phyloP scores from a whole-genome alignment of 2,329 filamentous ascomycete genomes.

The Beauveria scarabaeidicola region DNA sequence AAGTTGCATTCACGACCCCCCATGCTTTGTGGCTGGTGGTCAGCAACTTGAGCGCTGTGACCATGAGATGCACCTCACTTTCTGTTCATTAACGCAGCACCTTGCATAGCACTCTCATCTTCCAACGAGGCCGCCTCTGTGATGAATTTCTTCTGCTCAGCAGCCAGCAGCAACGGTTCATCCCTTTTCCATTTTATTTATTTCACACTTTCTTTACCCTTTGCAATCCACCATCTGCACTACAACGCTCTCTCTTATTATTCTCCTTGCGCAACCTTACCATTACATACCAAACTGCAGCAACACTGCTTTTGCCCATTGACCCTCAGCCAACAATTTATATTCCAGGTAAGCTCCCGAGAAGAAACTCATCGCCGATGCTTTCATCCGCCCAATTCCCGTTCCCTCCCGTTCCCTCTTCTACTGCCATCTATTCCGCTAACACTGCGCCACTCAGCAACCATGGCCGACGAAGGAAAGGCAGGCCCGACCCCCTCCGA shows the following conservation, averaged over 20 bases:
- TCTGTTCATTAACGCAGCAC: background rate
- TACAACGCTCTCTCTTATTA: background rate
- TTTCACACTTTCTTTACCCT: background rate
- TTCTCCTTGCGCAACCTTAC: background rate
- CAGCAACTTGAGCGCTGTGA: background rate
- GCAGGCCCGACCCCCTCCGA: conserved; percentile 32
- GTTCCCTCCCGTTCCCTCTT: background rate
- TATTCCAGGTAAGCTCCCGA: background rate
- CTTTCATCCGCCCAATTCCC: background rate
- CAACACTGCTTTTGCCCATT: background rate
- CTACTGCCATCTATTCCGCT: background rate
- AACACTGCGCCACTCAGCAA: background rate
- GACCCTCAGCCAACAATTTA: background rate
- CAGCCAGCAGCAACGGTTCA: background rate
- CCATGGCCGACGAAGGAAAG: conserved; percentile 25
- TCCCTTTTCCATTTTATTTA: background rate
- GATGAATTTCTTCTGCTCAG: background rate
- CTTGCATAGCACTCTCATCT: background rate
- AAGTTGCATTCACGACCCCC: background rate
- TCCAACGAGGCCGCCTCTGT: background rate
- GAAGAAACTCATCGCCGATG: too few relatives aligned
- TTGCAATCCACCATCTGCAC: background rate
- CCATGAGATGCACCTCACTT: background rate
- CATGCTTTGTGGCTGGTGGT: background rate
- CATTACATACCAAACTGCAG: background rate